phyloP scores from a whole-genome alignment of 345 rosid genomes.

The Iberis pinnata region DNA sequence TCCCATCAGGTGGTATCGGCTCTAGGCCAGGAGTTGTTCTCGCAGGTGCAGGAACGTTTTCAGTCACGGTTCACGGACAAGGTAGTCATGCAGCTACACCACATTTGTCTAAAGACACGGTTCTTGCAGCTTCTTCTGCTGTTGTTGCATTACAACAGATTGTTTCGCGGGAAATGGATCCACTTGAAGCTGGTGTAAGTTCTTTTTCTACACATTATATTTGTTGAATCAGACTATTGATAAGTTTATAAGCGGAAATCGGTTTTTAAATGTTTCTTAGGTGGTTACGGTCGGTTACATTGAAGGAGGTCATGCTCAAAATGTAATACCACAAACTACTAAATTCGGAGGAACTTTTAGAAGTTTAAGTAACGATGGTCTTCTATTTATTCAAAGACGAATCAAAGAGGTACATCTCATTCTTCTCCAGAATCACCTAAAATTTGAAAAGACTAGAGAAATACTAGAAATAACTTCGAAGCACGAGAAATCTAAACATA shows the following conservation, averaged over 20 bases:
- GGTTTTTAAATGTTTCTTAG: slow-evolving; percentile 23
- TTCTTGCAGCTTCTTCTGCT: slow-evolving; percentile 56
- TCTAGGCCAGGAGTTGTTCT: slow-evolving; percentile 54
- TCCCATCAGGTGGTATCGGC: slow-evolving; percentile 43
- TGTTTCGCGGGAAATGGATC: slow-evolving; percentile 60
- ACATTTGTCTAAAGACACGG: slow-evolving; percentile 48
- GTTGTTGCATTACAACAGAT: slow-evolving; percentile 64
- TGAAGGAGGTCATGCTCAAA: slow-evolving; percentile 52
- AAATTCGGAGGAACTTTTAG: slow-evolving; percentile 58
- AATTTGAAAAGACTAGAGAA: too few species aligned
- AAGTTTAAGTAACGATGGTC: slow-evolving; percentile 50
- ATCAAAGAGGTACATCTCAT: slow-evolving; percentile 46
- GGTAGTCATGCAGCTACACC: slow-evolving; percentile 63
- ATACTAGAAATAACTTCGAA: too few species aligned
- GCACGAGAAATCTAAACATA: too few species aligned
- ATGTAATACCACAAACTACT: slow-evolving; percentile 48
- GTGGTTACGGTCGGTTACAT: slow-evolving; percentile 61
- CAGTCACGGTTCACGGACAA: slow-evolving; percentile 47
- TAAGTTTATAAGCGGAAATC: not conserved
- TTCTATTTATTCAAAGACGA: slow-evolving; percentile 43
- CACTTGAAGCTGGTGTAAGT: slow-evolving; percentile 58
- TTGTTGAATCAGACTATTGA: not conserved
- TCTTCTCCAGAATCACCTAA: too few species aligned
- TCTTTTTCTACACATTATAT: not conserved
- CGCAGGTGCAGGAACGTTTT: slow-evolving; percentile 54